Base-by-base conservation (phyloP, 768 basidiomycete species). In the Coprinopsis strossmayeri region DNA sequence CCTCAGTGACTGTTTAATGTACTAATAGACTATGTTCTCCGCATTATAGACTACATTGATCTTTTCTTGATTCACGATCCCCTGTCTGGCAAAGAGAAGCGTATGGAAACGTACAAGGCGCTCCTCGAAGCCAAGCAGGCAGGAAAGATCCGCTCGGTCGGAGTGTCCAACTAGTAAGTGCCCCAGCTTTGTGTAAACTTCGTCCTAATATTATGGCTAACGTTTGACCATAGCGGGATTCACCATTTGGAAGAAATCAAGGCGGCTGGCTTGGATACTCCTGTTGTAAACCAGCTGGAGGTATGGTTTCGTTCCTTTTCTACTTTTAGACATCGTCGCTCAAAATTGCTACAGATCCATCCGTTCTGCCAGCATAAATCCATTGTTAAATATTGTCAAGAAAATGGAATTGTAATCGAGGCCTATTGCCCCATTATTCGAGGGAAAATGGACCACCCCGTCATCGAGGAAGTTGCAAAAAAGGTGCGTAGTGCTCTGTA, bases 261-360 rank as follows among this genome's bases (percentile, higher is more conserved):
- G 50, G 64, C 65, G 5, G 80, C 78, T 0, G 84, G 84, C 2
- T 69, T 78, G 35, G 78, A 79, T 50, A 66, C 73, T 55, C 90
- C 90, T 11, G 64, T 79, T 3, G 81, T 92, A 43, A 91, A 92
- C 58, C 90, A 92, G 61, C 77, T 91, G 48, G 88, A 91, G 76
- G 88, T 80, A 58, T 15, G 7, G 15, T 7, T 15, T 15, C 30
- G 7, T 32, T 15, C 34, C 1, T n/a, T 37, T 9, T 5, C 34
- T 20, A 10, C 3, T 11, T 20, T 17, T 18, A 20, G 12, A 18
- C 23, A 35, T 25, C 3, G 3, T 27, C 13, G 18, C 13, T 27
- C 11, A 21, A 25, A 25, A 27, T 15, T 13, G 27, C 24, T 10
- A 12, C 10, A 90, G 87, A 68, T 91, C 17, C 88, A 91, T 54